Conservation (phyloP, 2,329 filamentous ascomycete genomes). For the Alternaria sp. region DNA sequence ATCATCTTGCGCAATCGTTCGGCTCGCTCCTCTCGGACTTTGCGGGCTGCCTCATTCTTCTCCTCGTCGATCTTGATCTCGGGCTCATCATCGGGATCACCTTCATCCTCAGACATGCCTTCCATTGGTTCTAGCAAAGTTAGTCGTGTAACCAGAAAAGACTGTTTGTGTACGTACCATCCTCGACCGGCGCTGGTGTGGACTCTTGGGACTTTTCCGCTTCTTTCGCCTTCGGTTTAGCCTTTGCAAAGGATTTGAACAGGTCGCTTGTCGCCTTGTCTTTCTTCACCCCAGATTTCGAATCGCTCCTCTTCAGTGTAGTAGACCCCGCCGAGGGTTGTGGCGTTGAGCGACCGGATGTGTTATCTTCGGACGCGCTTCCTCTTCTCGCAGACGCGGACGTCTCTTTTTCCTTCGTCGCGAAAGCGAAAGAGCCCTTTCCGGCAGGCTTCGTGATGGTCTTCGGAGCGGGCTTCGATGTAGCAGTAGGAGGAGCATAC, state of each 20-base stretch:
- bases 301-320: conserved; percentile 42
- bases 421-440: conserved; percentile 24
- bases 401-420: conserved; percentile 30
- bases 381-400: conserved; percentile 24
- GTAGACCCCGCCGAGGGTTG: conserved; percentile 29
- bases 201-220: conserved; percentile 52
- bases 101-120: conserved; percentile 58
- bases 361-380: conserved; percentile 43
- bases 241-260: conserved; percentile 80
- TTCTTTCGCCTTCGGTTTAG: conserved; percentile 62
- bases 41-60: conserved; percentile 45
- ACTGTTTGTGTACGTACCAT: conserved; percentile 50
- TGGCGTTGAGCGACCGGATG: conserved; percentile 43
- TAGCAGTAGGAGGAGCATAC: conserved; percentile 43
- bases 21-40: conserved; percentile 66
- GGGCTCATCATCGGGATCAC: conserved; percentile 38
- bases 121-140: conserved; percentile 56
- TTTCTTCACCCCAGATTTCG: conserved; percentile 62
- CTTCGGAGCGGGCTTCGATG: conserved; percentile 18
- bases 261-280: conserved; percentile 65
- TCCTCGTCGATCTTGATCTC: conserved; percentile 40
- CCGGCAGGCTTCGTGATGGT: conserved; percentile 17
- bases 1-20: conserved; percentile 76
- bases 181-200: conserved; percentile 53
- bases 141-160: conserved; percentile 19